Evolutionary conservation across 352 stramenopile genomes (phyloP).

Genomic region (Pythium coloratum): DNA sequence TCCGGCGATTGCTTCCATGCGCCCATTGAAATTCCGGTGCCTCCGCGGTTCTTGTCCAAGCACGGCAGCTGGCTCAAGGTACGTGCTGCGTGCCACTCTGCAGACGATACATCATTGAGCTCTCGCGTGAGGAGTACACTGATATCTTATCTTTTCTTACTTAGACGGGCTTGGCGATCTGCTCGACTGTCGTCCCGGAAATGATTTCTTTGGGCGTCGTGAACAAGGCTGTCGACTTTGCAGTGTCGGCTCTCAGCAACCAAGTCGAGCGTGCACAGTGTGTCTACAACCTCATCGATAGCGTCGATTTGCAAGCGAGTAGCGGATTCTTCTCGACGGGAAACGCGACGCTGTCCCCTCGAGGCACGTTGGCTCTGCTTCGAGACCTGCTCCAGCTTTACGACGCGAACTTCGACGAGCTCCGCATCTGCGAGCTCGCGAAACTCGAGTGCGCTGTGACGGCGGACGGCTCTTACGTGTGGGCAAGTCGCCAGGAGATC

Average conservation of each 20-base stretch:
- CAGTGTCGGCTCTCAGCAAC: neutral
- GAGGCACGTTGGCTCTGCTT: constrained; percentile 5
- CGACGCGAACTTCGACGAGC: constrained; percentile 17
- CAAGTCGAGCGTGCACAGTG: constrained; percentile 8
- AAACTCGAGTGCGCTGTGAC: constrained; percentile 24
- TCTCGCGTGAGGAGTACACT: neutral
- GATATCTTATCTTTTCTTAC: neutral
- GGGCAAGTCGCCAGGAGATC: constrained; percentile 22
- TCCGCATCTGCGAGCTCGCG: constrained; percentile 8
- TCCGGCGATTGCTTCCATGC: constrained; percentile 25
- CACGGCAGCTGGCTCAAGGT: neutral
- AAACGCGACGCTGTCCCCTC: constrained; percentile 4
- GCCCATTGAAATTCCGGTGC: constrained; percentile 13
- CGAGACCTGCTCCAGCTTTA: constrained; percentile 14
- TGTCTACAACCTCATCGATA: constrained; percentile 23
- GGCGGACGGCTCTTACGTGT: constrained; percentile 19
- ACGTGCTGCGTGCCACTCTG: neutral
- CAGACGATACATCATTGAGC: neutral
- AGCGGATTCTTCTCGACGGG: neutral
- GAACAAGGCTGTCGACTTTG: constrained; percentile 11
- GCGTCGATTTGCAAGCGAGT: neutral
- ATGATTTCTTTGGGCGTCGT: constrained; percentile 20
- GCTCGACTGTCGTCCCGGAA: constrained; percentile 12
- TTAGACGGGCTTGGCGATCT: constrained; percentile 5
- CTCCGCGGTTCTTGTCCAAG: neutral